These are phyloP conservation scores for Ustilago sp. DNA, from an alignment of 1,284 basidiomycete species.

Conservation along the genomic window DNA sequence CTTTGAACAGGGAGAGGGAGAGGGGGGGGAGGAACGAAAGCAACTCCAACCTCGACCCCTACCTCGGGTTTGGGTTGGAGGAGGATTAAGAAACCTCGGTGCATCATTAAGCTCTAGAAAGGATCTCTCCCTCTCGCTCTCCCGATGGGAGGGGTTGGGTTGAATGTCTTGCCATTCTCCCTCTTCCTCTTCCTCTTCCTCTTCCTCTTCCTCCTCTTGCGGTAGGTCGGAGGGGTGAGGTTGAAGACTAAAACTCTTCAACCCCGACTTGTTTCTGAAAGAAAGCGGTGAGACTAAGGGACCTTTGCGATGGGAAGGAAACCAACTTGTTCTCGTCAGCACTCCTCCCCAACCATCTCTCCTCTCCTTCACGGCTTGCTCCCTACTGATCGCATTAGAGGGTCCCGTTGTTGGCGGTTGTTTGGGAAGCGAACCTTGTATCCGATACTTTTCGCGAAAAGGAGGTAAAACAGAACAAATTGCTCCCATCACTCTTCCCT, in stretches of 20 bases:
- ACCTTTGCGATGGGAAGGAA: conserved; percentile 18
- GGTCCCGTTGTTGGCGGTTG: neutral
- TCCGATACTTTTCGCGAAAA: conserved; percentile 19
- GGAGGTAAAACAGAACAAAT: conserved; percentile 19
- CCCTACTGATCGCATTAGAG: neutral
- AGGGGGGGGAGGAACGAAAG: neutral
- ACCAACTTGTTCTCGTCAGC: conserved; percentile 37
- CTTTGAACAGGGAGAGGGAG: neutral
- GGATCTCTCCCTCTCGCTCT: neutral
- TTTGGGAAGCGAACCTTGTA: conserved; percentile 11
- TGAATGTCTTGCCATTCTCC: conserved; percentile 48
- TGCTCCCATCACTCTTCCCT: neutral
- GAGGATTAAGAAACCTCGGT: conserved; percentile 23
- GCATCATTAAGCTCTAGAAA: conserved; percentile 33
- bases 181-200: conserved; percentile 13
- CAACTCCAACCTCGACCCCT: neutral
- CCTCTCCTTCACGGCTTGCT: conserved; percentile 5
- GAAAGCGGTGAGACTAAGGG: conserved; percentile 31
- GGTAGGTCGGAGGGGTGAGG: neutral
- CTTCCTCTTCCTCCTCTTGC: neutral
- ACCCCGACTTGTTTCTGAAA: neutral
- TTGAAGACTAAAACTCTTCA: conserved; percentile 20
- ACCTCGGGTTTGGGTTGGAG: neutral
- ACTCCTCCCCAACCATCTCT: conserved; percentile 49
- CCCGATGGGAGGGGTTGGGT: neutral